Evolutionary conservation across 257 asterid species (phyloP).

Genomic region (Solanum tacnaense): DNA sequence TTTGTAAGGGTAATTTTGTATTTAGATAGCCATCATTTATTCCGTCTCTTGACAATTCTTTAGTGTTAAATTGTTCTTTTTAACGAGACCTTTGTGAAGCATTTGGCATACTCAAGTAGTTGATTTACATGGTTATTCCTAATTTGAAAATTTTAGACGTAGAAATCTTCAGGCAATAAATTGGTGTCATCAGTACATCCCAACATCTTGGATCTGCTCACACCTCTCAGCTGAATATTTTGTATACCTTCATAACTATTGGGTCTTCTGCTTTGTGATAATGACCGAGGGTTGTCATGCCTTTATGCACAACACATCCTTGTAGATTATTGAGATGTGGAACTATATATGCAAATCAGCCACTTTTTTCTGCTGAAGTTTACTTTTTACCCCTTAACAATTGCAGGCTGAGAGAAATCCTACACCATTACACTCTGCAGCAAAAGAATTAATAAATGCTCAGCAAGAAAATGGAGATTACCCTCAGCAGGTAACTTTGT

Average conservation of each 20-base stretch:
- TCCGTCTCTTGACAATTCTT: not conserved
- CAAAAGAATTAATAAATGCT: conserved; percentile 71
- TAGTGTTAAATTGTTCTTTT: not conserved
- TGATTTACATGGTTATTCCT: not conserved
- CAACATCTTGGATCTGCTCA: not conserved
- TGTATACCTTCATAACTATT: not conserved
- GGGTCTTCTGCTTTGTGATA: not conserved
- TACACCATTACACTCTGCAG: conserved; percentile 75
- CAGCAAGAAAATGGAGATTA: conserved; percentile 89
- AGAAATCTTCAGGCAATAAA: not conserved
- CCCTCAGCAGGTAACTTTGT: conserved; percentile 70
- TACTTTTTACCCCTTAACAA: conserved; percentile 5
- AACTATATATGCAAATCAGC: not conserved
- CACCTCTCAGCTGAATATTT: not conserved
- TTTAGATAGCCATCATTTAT: not conserved
- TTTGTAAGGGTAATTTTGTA: not conserved
- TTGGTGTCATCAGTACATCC: not conserved
- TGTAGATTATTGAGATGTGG: not conserved
- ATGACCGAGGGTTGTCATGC: not conserved
- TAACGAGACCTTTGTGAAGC: not conserved
- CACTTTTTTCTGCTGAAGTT: not conserved
- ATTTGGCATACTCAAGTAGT: not conserved
- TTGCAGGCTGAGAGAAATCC: conserved; percentile 84
- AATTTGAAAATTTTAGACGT: not conserved
- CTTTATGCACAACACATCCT: not conserved